A percentile compares a stretch with the other conserved stretches of the same genome.
Conservation (phyloP, 2,329 filamentous ascomycete species). For the Graphium sp. region DNA sequence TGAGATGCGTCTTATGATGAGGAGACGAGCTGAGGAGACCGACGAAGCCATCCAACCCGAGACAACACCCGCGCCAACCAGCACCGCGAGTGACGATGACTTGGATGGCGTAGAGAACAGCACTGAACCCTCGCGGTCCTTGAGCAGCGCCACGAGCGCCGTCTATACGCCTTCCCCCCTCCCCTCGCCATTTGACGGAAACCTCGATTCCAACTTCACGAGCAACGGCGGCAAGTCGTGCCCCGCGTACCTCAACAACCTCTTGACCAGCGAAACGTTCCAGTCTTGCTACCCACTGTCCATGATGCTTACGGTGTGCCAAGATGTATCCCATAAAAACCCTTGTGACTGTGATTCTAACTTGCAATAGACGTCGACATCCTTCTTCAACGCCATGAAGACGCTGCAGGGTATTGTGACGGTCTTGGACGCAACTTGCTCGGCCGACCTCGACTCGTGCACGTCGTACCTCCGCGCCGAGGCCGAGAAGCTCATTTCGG, state of each 20-base stretch:
- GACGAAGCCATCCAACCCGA: conserved; percentile 6
- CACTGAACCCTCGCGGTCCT: not conserved
- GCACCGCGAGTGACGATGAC: not conserved
- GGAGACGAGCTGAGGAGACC: conserved; percentile 11
- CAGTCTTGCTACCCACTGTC: conserved; percentile 69
- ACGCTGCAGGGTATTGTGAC: conserved; percentile 57
- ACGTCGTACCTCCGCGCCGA: conserved; percentile 43
- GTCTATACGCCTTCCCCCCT: conserved; percentile 20
- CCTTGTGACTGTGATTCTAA: conserved; percentile 7
- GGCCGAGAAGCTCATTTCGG: conserved; percentile 44
- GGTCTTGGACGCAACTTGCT: conserved; percentile 65
- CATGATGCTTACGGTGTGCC: conserved; percentile 57
- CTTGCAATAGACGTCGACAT: conserved; percentile 49
- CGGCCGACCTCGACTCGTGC: conserved; percentile 50
- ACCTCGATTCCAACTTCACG: conserved; percentile 45
- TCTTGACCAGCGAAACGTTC: conserved; percentile 52
- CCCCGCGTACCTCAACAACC: conserved; percentile 47
- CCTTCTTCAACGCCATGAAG: conserved; percentile 67
- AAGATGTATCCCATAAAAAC: not conserved
- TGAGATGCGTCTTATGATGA: too few relatives aligned
- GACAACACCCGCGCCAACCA: conserved; percentile 5
- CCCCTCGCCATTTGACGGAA: conserved; percentile 52
- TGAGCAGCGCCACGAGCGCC: conserved; percentile 11
- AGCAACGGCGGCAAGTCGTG: conserved; percentile 32
- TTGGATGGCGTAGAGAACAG: conserved; percentile 1